Evolutionary conservation across 2,329 filamentous ascomycete genomes (phyloP).

Genomic region (Calycina herbarum): DNA sequence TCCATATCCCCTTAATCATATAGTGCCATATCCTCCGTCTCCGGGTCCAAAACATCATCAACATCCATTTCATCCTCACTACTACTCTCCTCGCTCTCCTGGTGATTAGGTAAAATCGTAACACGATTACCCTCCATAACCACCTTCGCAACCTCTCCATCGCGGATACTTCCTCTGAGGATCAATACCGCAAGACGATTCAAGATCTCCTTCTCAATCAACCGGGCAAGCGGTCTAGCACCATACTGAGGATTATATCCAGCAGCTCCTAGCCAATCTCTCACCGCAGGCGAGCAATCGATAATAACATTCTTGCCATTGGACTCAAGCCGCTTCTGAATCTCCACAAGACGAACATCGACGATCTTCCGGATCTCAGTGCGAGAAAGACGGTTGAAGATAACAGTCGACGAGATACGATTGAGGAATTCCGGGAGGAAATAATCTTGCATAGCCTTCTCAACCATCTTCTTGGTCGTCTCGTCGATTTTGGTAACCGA

Average conservation of each 20-base stretch:
- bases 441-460: conserved; percentile 87
- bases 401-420: conserved; percentile 92
- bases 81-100: conserved; percentile 69
- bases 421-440: conserved; percentile 99
- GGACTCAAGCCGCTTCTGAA: conserved; percentile 83
- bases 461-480: conserved; percentile 84
- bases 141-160: conserved; percentile 81
- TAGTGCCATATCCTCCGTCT: conserved; percentile 60
- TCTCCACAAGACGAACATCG: conserved; percentile 81
- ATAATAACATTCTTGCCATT: conserved; percentile 88
- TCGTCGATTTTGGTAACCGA: conserved; percentile 79
- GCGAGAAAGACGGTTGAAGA: conserved; percentile 95
- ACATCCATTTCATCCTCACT: conserved; percentile 67
- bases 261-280: conserved; percentile 86
- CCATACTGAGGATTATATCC: conserved; percentile 97
- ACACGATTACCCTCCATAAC: conserved; percentile 79
- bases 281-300: conserved; percentile 78
- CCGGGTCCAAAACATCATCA: conserved; percentile 60
- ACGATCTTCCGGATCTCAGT: conserved; percentile 93
- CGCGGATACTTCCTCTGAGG: conserved; percentile 77
- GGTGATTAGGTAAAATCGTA: conserved; percentile 80
- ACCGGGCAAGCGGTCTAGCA: conserved; percentile 79
- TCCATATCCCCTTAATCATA: conserved; percentile 41
- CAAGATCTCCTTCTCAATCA: conserved; percentile 97
- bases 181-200: conserved; percentile 92